phyloP scores from a whole-genome alignment of 441 rosid species.

The Populus hybrid region DNA sequence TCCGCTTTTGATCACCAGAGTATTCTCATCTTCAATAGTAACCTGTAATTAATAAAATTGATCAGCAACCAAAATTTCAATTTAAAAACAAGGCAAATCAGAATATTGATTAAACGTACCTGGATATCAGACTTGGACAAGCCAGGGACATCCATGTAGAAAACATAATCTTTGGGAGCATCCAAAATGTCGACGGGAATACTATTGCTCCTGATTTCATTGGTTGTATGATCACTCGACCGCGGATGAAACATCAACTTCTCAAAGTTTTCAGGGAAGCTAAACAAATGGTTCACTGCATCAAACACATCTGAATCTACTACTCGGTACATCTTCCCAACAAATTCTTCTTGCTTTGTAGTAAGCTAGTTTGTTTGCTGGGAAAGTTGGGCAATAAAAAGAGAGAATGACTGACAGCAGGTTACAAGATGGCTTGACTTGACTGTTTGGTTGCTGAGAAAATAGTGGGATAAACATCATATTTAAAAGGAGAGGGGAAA shows the following conservation, averaged over 20 bases:
- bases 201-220: conserved; percentile 31
- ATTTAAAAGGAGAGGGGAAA: conserved; percentile 9
- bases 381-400: background rate
- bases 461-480: background rate
- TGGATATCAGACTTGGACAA: conserved; percentile 63
- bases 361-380: background rate
- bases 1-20: conserved; percentile 52
- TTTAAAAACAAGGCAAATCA: background rate
- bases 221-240: conserved; percentile 19
- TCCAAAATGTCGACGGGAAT: conserved; percentile 60
- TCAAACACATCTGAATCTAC: conserved; percentile 21
- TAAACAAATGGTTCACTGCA: conserved; percentile 38
- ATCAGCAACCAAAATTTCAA: background rate
- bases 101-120: conserved; percentile 28
- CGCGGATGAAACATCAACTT: conserved; percentile 34
- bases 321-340: conserved; percentile 30
- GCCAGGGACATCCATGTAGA: conserved; percentile 71
- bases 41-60: conserved; percentile 33
- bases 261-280: conserved; percentile 38
- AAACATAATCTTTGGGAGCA: conserved; percentile 47
- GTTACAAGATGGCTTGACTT: background rate
- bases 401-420: background rate
- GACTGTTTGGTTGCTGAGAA: background rate
- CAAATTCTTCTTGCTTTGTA: background rate
- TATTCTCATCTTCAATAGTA: conserved; percentile 61